A percentile compares a stretch with the other conserved stretches of the same genome.
phyloP scores from a whole-genome alignment of 306 rosid genomes.

The Macrotyloma uniflorum region DNA sequence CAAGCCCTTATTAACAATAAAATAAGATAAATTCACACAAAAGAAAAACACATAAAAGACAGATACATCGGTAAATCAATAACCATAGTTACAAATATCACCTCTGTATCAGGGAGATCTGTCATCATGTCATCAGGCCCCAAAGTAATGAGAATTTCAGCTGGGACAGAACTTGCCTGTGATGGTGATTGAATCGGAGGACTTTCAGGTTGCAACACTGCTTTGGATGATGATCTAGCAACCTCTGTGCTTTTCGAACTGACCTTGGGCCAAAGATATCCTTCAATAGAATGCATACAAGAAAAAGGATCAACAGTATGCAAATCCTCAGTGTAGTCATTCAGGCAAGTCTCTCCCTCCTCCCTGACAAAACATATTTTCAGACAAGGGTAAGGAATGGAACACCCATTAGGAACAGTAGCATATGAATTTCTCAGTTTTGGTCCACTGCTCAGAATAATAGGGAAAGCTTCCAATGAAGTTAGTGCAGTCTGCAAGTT shows the following conservation, averaged over 20 bases:
- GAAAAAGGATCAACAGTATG: slow-evolving; percentile 78
- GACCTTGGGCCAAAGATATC: slow-evolving; percentile 80
- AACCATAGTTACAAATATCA: slow-evolving; percentile 31
- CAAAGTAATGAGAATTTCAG: slow-evolving; percentile 40
- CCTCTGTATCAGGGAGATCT: slow-evolving; percentile 64
- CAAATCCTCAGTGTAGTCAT: slow-evolving; percentile 63
- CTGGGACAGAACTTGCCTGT: slow-evolving; percentile 53
- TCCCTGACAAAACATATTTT: slow-evolving; percentile 76
- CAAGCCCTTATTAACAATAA: not conserved
- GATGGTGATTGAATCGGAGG: slow-evolving; percentile 53
- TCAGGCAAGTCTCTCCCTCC: slow-evolving; percentile 68
- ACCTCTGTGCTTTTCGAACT: slow-evolving; percentile 40
- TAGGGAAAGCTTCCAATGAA: slow-evolving; percentile 87
- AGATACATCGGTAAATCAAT: not conserved
- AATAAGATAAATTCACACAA: slow-evolving; percentile 3
- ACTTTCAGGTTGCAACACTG: slow-evolving; percentile 52
- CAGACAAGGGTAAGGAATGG: slow-evolving; percentile 68
- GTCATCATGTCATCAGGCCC: slow-evolving; percentile 48
- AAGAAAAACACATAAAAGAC: not conserved
- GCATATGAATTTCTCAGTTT: slow-evolving; percentile 71
- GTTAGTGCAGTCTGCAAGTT: slow-evolving; percentile 78
- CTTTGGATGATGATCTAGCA: slow-evolving; percentile 41
- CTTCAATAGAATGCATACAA: slow-evolving; percentile 72
- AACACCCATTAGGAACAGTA: slow-evolving; percentile 65
- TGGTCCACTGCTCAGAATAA: slow-evolving; percentile 64